Evolutionary conservation across 2,329 filamentous ascomycete genomes (phyloP), one percentile per base, ranked within the genome.

Genomic region (Aplosporella prunicola): DNA sequence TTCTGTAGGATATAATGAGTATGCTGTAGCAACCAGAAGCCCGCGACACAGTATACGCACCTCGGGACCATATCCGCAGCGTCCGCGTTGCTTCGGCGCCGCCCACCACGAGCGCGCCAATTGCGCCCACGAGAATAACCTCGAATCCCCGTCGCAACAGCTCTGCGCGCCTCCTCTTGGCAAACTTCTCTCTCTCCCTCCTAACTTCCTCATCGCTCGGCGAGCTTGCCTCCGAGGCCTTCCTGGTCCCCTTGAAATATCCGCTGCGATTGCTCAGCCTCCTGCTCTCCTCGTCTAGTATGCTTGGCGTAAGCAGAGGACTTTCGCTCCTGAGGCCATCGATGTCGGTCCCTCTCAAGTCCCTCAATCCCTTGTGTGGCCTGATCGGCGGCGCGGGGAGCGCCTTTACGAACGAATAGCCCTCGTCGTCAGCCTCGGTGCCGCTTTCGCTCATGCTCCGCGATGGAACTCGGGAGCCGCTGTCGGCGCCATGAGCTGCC

Each of bases 351-450:
- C 58, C 49, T 40, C 58, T 54, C 22, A 55, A 47, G 41, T 74
- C 79, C 42, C 81, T 73, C 32, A 94, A 60, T 6, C 87, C 88
- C 62, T 94, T 95, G 54, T 82, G 80, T 20, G 76, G 69, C 43
- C 77, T 73, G 7, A 71, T 49, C n/a, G 72, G 80, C 2, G 88
- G 83, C 3, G 88, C 84, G 1, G 89, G 88, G 15, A 95, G 64
- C 1, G 87, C 82, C 56, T 82, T 91, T 40, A 94, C 68, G 48
- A 89, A 80, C 5, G 63, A 58, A 28, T 68, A 69, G 45, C 88
- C 82, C 58, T 96, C 89, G 63, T 96, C 89, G 51, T 95, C 89
- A 25, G 89, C 89, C 56, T 96, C 89, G 13, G 88, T 93, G 16
- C 89, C 89, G 56, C 87, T 94, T 48, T 94, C 88, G 57, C 85